A percentile compares a stretch with the other conserved stretches of the same genome.
phyloP scores from a whole-genome alignment of 768 basidiomycete species.

The Lyophyllum semitale region DNA sequence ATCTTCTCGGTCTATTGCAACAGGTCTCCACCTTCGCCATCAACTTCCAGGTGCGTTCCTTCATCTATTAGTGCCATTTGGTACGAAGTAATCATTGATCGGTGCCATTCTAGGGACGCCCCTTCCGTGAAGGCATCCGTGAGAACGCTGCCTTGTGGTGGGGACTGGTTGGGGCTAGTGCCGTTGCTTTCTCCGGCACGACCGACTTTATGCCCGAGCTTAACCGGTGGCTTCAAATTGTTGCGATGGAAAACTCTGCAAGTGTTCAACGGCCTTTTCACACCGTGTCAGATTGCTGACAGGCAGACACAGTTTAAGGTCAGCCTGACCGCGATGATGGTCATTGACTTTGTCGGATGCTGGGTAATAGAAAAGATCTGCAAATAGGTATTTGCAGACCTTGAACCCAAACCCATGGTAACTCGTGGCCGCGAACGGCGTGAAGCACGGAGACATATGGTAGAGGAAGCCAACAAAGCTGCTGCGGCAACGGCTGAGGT shows the following conservation, averaged over 20 bases:
- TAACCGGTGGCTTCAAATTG: conserved; percentile 95
- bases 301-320: conserved; percentile 69
- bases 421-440: conserved; percentile 85
- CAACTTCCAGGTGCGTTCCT: conserved; percentile 81
- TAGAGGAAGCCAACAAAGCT: conserved; percentile 20
- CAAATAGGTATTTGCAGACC: conserved; percentile 85
- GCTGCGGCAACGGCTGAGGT: conserved; percentile 2
- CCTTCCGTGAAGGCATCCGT: conserved; percentile 96
- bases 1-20: conserved; percentile 91
- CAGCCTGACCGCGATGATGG: conserved; percentile 77
- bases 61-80: neutral
- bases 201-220: conserved; percentile 95
- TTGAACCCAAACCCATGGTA: conserved; percentile 84
- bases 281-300: neutral
- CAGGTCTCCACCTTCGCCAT: conserved; percentile 99
- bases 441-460: conserved; percentile 54
- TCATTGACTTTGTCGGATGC: conserved; percentile 86
- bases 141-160: conserved; percentile 94
- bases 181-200: conserved; percentile 91
- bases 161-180: conserved; percentile 86
- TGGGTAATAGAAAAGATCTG: conserved; percentile 81
- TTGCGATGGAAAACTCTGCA: conserved; percentile 81
- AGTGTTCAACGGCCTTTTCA: conserved; percentile 30
- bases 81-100: neutral
- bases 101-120: conserved; percentile 65